Evolutionary conservation across 805 yeast genomes (phyloP), one percentile per base, ranked within the genome.

Genomic region (Metschnikowia borealis): DNA sequence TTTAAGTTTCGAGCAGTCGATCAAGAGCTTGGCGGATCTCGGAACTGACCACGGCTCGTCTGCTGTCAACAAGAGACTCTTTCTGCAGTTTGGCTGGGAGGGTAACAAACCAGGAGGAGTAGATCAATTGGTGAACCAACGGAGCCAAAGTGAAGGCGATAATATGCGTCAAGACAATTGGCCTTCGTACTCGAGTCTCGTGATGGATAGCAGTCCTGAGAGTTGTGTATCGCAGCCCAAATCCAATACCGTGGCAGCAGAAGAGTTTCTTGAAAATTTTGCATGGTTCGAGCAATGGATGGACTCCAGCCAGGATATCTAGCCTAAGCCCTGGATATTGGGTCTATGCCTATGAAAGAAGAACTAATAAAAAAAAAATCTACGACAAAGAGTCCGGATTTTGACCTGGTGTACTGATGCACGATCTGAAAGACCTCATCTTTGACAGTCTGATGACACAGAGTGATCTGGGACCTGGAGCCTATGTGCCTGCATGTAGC

Each of bases 281-380:
- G 76, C 70, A 53, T 80, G 84, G 84, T 80, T 80, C 51, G 83
- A 80, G 58, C 80, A 78, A 59, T 77, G 80, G 80, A 63, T 70
- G 23, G 71, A 70, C 48, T 7, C 45, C 11, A n/a, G 18, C n/a
- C 45, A 18, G 13, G 34, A 42, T n/a, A 32, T 42, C 32, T 42
- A 42, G 45, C 8, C 5, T 5, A 33, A 4, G 29, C 11, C 29
- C 11, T 10, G 29, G 29, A 26, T 4, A 8, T 10, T 26, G 29
- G 29, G 5, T 26, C 29, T 8, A 26, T 8, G 5, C 29, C 29
- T 10, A 26, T 4, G 5, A 26, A 26, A 26, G 8, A 26, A 26
- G 11, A 26, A 8, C 10, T 8, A 8, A 7, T 8, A 10, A 3
- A 26, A 10, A 26, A 3, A 26, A 26, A 11, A 26, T 8, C 29